Conservation (phyloP, 2,329 filamentous ascomycete genomes). For the Chrysosphaeria jannelii region DNA sequence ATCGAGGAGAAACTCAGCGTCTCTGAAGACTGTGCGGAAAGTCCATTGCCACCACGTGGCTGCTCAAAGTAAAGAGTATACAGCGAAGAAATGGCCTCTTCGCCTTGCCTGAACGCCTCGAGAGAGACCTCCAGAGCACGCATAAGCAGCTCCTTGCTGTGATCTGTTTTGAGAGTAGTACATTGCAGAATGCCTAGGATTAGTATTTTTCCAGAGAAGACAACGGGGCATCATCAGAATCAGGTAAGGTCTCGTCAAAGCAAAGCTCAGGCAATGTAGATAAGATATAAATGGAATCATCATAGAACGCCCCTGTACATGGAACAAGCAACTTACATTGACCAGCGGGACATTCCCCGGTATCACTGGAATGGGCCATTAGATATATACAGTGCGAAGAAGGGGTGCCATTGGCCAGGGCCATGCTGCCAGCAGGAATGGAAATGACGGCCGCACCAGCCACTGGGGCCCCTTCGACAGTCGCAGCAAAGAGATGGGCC, state of each 20-base stretch:
- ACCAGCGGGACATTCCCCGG: slow-evolving; percentile 62
- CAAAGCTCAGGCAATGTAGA: slow-evolving; percentile 97
- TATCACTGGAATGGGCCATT: slow-evolving; percentile 60
- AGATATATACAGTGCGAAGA: slow-evolving; percentile 21
- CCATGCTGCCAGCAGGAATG: slow-evolving; percentile 28
- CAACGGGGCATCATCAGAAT: slow-evolving; percentile 3
- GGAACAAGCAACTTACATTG: slow-evolving; percentile 44
- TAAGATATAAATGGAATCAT: slow-evolving; percentile 93
- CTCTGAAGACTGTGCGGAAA: not conserved
- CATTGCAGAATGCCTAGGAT: slow-evolving; percentile 11
- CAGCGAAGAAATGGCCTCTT: slow-evolving; percentile 8
- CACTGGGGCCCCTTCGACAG: slow-evolving; percentile 42
- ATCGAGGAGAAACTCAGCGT: slow-evolving; percentile 23
- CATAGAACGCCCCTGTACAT: slow-evolving; percentile 16
- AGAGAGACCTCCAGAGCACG: slow-evolving; percentile 10
- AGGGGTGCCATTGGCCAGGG: slow-evolving; percentile 10
- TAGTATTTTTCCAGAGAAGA: slow-evolving; percentile 7
- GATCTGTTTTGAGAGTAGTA: slow-evolving; percentile 10
- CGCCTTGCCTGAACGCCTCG: slow-evolving; percentile 4
- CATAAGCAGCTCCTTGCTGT: slow-evolving; percentile 12
- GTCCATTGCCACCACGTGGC: slow-evolving; percentile 6
- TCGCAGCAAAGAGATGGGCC: slow-evolving; percentile 31
- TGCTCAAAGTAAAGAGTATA: slow-evolving; percentile 28
- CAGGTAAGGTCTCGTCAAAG: slow-evolving; percentile 39
- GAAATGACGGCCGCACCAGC: slow-evolving; percentile 46